Evolutionary conservation across 805 yeast genomes (phyloP), one percentile per base, ranked within the genome.

Genomic region (Nakazawaea populi): DNA sequence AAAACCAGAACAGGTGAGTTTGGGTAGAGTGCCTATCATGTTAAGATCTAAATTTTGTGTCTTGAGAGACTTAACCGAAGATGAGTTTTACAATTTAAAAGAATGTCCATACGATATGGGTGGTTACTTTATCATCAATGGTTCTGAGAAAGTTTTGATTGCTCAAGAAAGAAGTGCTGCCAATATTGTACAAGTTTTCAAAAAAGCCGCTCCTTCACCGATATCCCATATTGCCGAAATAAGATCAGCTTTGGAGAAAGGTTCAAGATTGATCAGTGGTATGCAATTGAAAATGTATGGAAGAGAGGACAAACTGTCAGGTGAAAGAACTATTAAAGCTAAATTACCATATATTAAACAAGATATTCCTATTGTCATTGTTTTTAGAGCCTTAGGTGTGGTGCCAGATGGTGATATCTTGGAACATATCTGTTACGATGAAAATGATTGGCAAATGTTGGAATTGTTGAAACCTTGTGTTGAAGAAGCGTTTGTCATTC

Each of bases 41-140:
- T 78, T 94, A 60, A 81, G 97, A 62, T 92, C 98, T 51, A 92
- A 89, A 74, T 94, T 89, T 65, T 94, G 99, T 80, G 83, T 91
- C 73, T 78, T 94, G 61, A 80, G 89, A 63, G 96, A 88, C 54
- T 78, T 94, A 58, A 83, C 89, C 7, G 98, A 94, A 60, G 89
- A 88, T 59, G 99, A 94, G 70, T 80, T 91, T 62, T 94, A 91
- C 71, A 96, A 90, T 61, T 80, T 94, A 65, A 91, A 94, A 70
- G 99, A 94, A 72, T 94, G 99, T 73, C 99, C 99, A 34, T 94
- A 89, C 70, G 99, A 94, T 77, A 96, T 94, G 95, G 99, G 99
- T 69, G 99, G 99, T 55, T 94, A 94, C 70, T 94, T 94, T 66
- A 91, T 94, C 60, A 94, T 94, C 65, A 94, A 94, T 73, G 99